Evolutionary conservation across 2,329 filamentous ascomycete genomes (phyloP).

Genomic region (Dichotomopilus funicola): DNA sequence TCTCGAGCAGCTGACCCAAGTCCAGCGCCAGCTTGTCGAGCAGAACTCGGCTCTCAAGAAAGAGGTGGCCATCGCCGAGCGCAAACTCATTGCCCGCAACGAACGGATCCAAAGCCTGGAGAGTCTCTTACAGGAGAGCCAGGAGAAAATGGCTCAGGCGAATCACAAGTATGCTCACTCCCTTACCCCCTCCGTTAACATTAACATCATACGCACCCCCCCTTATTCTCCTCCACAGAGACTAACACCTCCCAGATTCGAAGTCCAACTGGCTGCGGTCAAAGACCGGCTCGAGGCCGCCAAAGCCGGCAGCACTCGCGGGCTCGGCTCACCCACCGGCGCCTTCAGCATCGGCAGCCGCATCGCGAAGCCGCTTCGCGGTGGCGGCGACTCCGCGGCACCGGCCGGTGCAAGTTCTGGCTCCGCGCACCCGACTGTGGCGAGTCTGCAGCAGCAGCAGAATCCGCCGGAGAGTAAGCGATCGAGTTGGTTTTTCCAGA

Average conservation of each 20-base stretch:
- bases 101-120: slow-evolving; percentile 95
- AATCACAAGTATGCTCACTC: slow-evolving; percentile 75
- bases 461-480: slow-evolving; percentile 59
- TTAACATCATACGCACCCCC: background rate
- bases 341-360: slow-evolving; percentile 71
- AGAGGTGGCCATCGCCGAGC: slow-evolving; percentile 96
- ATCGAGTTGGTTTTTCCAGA: slow-evolving; percentile 69
- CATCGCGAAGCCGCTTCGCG: slow-evolving; percentile 63
- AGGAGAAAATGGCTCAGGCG: slow-evolving; percentile 94
- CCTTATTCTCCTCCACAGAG: background rate
- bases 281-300: slow-evolving; percentile 96
- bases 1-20: slow-evolving; percentile 92
- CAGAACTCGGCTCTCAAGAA: slow-evolving; percentile 97
- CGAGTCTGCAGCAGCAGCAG: slow-evolving; percentile 50
- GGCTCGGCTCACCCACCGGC: slow-evolving; percentile 59
- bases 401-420: slow-evolving; percentile 26
- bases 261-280: slow-evolving; percentile 91
- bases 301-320: slow-evolving; percentile 84
- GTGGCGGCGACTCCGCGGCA: slow-evolving; percentile 43
- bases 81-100: slow-evolving; percentile 92
- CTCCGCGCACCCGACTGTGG: slow-evolving; percentile 48
- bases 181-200: background rate
- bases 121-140: slow-evolving; percentile 85
- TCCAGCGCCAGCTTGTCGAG: slow-evolving; percentile 95
- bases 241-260: slow-evolving; percentile 60